Evolutionary conservation across 306 rosid species (phyloP).

Genomic region (Rosa lucieae): DNA sequence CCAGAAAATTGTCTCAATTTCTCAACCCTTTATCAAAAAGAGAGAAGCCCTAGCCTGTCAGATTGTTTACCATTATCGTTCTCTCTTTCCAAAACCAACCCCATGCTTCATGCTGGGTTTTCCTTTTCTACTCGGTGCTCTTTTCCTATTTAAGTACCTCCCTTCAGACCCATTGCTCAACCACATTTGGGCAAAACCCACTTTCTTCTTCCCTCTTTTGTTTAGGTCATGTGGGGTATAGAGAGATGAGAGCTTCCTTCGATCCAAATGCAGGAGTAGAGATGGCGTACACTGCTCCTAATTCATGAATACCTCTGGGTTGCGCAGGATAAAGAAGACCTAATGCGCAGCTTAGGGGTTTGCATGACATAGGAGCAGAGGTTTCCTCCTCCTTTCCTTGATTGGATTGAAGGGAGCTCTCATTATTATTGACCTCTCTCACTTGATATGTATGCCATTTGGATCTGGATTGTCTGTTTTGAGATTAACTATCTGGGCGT

Average conservation of each 20-base stretch:
- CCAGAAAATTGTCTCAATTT: slow-evolving; percentile 7
- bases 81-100: slow-evolving; percentile 17
- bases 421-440: not conserved
- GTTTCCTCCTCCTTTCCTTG: slow-evolving; percentile 33
- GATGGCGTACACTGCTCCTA: slow-evolving; percentile 34
- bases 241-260: slow-evolving; percentile 37
- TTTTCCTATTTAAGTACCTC: slow-evolving; percentile 9
- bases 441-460: not conserved
- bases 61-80: slow-evolving; percentile 17
- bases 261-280: slow-evolving; percentile 31
- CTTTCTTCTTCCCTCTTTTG: too few relatives aligned
- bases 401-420: slow-evolving; percentile 57
- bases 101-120: slow-evolving; percentile 14
- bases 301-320: slow-evolving; percentile 42
- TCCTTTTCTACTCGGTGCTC: not conserved
- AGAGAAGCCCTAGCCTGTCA: slow-evolving; percentile 14
- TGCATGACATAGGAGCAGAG: slow-evolving; percentile 46
- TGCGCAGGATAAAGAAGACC: slow-evolving; percentile 19
- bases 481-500: not conserved
- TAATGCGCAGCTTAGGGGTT: slow-evolving; percentile 35
- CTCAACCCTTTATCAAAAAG: not conserved
- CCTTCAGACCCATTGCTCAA: not conserved
- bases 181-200: not conserved
- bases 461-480: not conserved
- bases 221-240: not conserved